Percentiles rank a stretch among this genome's conserved stretches.
Evolutionary conservation across 495 filamentous ascomycete species (phyloP).

Genomic region (Podospora australis): DNA sequence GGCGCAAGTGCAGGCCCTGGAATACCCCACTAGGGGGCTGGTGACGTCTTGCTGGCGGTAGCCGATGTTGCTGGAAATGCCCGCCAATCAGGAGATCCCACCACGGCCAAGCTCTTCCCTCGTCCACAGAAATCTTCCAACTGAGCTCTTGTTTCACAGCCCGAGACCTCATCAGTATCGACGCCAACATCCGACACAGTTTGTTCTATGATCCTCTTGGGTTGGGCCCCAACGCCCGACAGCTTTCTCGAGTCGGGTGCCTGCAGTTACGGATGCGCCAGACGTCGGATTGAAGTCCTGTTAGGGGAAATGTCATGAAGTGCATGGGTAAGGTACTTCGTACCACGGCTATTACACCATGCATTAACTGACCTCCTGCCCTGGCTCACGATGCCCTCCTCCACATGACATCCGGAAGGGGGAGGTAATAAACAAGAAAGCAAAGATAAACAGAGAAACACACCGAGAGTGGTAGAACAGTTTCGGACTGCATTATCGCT

Average conservation of each 20-base stretch:
- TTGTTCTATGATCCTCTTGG: no score
- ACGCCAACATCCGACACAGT: background rate
- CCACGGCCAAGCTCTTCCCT: background rate
- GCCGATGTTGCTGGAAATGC: background rate
- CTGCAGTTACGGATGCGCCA: no score
- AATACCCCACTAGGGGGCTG: no score
- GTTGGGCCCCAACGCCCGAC: no score
- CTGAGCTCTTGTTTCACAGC: constrained; percentile 5
- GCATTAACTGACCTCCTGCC: constrained; percentile 8
- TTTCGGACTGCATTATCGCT: no score
- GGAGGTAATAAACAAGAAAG: constrained; percentile 15
- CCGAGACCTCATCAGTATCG: background rate
- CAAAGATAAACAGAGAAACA: background rate
- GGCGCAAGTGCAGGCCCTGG: background rate
- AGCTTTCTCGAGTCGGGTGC: no score
- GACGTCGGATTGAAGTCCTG: background rate
- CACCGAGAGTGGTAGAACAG: no score
- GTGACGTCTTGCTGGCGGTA: constrained; percentile 21
- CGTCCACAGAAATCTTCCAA: background rate
- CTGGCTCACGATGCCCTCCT: constrained; percentile 11
- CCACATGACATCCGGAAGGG: constrained; percentile 9
- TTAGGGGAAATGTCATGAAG: background rate
- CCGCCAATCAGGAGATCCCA: constrained; percentile 15
- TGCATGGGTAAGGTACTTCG: background rate
- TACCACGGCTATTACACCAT: background rate